Conservation (phyloP, 805 yeast species). For the Yamadazyma sp. region DNA sequence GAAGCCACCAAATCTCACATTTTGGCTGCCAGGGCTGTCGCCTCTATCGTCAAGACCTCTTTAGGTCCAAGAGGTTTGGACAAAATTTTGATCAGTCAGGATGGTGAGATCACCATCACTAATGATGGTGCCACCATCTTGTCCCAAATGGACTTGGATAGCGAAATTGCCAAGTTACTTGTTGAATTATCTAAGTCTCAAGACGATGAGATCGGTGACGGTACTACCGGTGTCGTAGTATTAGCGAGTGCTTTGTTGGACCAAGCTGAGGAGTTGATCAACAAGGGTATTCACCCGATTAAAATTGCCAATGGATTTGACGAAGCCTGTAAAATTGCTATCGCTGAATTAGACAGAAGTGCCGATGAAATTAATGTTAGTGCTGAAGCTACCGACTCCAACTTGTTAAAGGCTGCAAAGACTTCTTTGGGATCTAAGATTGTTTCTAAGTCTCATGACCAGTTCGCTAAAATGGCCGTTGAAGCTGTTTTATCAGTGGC, state of each 20-base stretch:
- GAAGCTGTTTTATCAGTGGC: conserved; percentile 93
- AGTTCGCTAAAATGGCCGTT: conserved; percentile 95
- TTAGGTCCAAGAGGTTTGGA: conserved; percentile 99
- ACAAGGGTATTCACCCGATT: conserved; percentile 96
- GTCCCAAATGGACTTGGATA: conserved; percentile 93
- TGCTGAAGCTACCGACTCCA: conserved; percentile 48
- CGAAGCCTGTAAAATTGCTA: conserved; percentile 92
- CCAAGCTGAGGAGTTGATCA: conserved; percentile 91
- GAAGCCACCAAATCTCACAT: conserved; percentile 75
- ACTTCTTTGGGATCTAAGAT: conserved; percentile 95
- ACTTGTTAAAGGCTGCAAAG: conserved; percentile 85
- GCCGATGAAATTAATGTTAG: conserved; percentile 64
- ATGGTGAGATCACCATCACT: conserved; percentile 96
- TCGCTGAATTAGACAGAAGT: conserved; percentile 66
- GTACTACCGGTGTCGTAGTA: conserved; percentile 98
- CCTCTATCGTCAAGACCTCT: conserved; percentile 87
- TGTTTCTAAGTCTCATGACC: conserved; percentile 89
- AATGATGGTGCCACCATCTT: conserved; percentile 98
- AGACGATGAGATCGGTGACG: conserved; percentile 98
- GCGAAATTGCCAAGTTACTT: conserved; percentile 91
- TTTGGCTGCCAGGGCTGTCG: conserved; percentile 91
- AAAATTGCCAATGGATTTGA: conserved; percentile 96
- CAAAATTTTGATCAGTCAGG: conserved; percentile 90
- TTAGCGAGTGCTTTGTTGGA: conserved; percentile 91
- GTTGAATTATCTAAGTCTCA: conserved; percentile 93